Conservation (phyloP, 106 monocot genomes). For the Allium fistulosum region DNA sequence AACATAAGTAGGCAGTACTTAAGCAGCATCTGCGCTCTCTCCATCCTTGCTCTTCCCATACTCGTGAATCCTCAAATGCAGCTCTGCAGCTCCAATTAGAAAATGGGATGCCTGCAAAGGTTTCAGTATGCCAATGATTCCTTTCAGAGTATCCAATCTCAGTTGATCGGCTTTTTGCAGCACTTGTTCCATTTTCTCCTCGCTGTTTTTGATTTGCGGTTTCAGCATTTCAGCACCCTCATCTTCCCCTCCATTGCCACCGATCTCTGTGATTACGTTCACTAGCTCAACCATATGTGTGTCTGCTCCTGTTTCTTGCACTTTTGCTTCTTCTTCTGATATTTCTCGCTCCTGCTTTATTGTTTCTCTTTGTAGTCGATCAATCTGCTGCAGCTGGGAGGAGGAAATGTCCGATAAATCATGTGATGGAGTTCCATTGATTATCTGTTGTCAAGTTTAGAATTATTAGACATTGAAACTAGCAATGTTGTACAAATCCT, state of each 20-base stretch:
- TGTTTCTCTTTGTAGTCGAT: conserved; percentile 22
- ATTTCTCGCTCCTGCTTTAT: conserved; percentile 27
- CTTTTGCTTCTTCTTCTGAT: conserved; percentile 23
- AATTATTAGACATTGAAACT: too few relatives aligned
- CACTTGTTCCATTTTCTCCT: conserved; percentile 31
- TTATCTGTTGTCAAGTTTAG: not conserved
- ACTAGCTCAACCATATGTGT: conserved; percentile 32
- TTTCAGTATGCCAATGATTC: conserved; percentile 30
- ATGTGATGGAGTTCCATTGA: conserved; percentile 7
- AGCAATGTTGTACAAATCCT: too few relatives aligned
- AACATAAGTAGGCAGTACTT: too few relatives aligned
- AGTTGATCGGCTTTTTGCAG: conserved; percentile 36
- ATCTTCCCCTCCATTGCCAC: not conserved
- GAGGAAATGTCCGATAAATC: conserved; percentile 30
- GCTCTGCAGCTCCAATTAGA: conserved; percentile 51
- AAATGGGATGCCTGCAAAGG: conserved; percentile 62
- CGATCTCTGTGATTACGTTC: conserved; percentile 9
- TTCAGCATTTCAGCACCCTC: conserved; percentile 19
- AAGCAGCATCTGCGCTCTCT: too few relatives aligned
- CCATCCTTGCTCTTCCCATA: conserved; percentile 50
- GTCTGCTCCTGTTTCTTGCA: conserved; percentile 39
- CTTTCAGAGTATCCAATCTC: conserved; percentile 39
- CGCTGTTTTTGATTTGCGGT: conserved; percentile 24
- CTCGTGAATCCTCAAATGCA: conserved; percentile 47
- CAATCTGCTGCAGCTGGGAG: conserved; percentile 26